Evolutionary conservation across 2,329 filamentous ascomycete species (phyloP).

Genomic region (Ascochyta clinopodiicola): DNA sequence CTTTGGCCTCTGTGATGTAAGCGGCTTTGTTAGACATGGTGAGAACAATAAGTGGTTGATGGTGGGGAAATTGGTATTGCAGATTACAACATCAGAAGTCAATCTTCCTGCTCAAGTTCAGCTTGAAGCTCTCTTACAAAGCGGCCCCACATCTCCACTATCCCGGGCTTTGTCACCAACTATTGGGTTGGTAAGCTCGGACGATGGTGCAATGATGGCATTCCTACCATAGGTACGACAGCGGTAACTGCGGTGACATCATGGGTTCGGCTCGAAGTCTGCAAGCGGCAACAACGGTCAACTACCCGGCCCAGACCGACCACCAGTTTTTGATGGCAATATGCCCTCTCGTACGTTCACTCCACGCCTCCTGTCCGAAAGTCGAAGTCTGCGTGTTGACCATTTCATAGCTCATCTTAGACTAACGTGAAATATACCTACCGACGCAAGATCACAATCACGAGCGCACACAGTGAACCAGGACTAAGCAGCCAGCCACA

Average conservation of each 20-base stretch:
- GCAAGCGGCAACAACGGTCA: not conserved
- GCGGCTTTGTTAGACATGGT: slow-evolving; percentile 44
- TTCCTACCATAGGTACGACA: not conserved
- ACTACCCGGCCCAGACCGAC: not conserved
- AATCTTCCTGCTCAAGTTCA: not conserved
- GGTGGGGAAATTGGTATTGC: not conserved
- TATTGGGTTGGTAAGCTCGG: slow-evolving; percentile 10
- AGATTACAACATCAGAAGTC: not conserved
- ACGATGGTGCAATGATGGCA: not conserved
- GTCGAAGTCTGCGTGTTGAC: not conserved
- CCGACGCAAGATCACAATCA: not conserved
- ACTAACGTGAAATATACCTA: not conserved
- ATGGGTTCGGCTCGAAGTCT: not conserved
- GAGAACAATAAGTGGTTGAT: not conserved
- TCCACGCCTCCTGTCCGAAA: not conserved
- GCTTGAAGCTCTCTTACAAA: not conserved
- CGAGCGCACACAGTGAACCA: not conserved
- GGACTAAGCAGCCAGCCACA: no score
- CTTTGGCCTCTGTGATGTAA: slow-evolving; percentile 40
- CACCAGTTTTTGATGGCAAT: not conserved
- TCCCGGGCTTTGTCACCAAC: not conserved
- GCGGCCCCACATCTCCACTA: not conserved
- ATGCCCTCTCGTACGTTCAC: not conserved
- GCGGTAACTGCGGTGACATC: slow-evolving; percentile 4
- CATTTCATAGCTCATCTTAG: not conserved